Evolutionary conservation across 371 early-diverging fungal genomes (phyloP).

Genomic region (Apophysomyces sp.): DNA sequence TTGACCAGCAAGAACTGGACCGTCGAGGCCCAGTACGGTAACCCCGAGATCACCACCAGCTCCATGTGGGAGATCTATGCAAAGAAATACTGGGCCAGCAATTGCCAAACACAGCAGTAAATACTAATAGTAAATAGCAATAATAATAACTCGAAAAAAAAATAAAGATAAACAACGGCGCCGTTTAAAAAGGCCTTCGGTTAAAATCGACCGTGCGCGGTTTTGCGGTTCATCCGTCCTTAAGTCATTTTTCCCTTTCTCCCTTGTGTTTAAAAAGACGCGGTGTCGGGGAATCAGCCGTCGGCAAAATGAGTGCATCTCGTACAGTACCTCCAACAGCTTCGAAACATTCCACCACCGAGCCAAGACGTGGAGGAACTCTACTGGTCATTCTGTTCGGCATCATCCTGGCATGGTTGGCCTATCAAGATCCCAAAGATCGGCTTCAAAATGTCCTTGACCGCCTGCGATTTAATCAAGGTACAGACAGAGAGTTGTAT

Average conservation of each 20-base stretch:
- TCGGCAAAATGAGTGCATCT: neutral
- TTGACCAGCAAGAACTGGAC: conserved; percentile 26
- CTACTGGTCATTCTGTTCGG: conserved; percentile 6
- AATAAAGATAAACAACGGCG: neutral
- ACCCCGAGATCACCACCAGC: conserved; percentile 23
- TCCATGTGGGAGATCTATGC: conserved; percentile 27
- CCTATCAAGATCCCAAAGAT: conserved; percentile 2
- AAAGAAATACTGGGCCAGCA: conserved; percentile 10
- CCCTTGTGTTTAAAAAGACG: too few relatives aligned
- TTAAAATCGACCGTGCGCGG: too few relatives aligned
- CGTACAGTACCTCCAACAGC: neutral
- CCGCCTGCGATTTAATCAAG: neutral
- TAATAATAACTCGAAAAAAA: too few relatives aligned
- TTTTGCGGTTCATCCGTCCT: too few relatives aligned
- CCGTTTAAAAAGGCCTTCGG: neutral
- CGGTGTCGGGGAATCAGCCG: too few relatives aligned
- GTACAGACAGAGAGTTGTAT: neutral
- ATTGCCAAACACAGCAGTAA: conserved; percentile 5
- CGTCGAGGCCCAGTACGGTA: conserved; percentile 14
- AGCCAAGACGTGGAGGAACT: neutral
- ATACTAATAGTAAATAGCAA: too few relatives aligned
- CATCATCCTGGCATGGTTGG: conserved; percentile 9
- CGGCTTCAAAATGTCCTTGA: neutral
- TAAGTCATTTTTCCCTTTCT: too few relatives aligned
- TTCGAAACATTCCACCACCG: neutral